These are phyloP conservation scores for Fagus crenata DNA, from an alignment of 306 rosid genomes.

Conservation along the genomic window DNA sequence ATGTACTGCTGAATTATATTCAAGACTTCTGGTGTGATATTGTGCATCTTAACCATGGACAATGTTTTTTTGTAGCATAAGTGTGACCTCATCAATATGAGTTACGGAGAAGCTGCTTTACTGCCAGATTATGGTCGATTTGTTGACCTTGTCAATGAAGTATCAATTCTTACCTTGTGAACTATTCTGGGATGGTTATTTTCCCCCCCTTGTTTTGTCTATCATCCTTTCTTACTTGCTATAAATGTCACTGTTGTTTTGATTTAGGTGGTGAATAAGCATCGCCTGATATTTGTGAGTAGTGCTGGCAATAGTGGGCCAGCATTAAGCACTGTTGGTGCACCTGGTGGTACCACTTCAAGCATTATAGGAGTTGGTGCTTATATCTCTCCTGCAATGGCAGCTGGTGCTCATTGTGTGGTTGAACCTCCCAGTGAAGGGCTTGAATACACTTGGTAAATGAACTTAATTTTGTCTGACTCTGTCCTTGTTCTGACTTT, in stretches of 20 bases:
- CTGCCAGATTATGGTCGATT: conserved; percentile 98
- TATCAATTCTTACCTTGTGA: conserved; percentile 37
- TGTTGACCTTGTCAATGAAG: conserved; percentile 91
- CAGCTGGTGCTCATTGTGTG: conserved; percentile 95
- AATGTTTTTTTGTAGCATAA: conserved; percentile 69
- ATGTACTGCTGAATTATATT: conserved; percentile 8
- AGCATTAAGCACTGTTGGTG: conserved; percentile 95
- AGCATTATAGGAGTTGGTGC: conserved; percentile 96
- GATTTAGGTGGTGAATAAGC: conserved; percentile 81
- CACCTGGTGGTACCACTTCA: conserved; percentile 98
- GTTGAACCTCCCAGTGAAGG: conserved; percentile 94
- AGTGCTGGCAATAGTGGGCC: conserved; percentile 99
- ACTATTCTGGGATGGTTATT: conserved; percentile 21
- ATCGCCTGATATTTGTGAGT: conserved; percentile 82
- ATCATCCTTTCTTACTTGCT: conserved; percentile 31
- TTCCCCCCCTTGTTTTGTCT: conserved; percentile 11
- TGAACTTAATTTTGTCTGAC: conserved; percentile 24
- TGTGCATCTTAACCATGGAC: conserved; percentile 25
- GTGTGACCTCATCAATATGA: conserved; percentile 96
- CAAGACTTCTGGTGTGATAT: conserved; percentile 18
- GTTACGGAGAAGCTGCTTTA: conserved; percentile 89
- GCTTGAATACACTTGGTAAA: conserved; percentile 94
- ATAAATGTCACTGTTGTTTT: conserved; percentile 28
- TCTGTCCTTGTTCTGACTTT: conserved; percentile 22
- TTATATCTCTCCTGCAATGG: conserved; percentile 96